A percentile compares a stretch with the other conserved stretches of the same genome.
These are phyloP conservation scores for Elaeis oleifera DNA, from an alignment of 202 grass and related monocot species.

Conservation along the genomic window DNA sequence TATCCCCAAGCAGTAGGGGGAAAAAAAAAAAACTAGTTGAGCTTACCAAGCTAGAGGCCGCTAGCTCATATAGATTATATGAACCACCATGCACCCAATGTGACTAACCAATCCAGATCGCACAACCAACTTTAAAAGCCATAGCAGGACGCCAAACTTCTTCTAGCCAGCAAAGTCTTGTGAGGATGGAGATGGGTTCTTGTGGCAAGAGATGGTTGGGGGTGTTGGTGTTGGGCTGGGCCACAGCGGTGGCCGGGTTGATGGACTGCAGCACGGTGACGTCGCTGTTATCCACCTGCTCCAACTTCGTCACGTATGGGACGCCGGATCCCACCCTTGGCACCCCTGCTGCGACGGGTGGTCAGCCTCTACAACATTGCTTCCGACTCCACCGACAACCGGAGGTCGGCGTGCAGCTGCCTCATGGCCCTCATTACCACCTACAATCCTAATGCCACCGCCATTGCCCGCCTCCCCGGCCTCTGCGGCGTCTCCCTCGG, in stretches of 20 bases:
- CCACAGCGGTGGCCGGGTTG: not conserved
- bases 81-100: too few species aligned
- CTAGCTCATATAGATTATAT: too few species aligned
- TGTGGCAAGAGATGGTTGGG: too few species aligned
- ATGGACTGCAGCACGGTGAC: constrained; percentile 53
- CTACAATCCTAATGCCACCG: constrained; percentile 43
- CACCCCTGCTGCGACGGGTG: constrained; percentile 51
- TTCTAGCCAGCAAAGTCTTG: too few species aligned
- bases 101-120: too few species aligned
- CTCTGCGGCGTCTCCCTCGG: constrained; percentile 41
- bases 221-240: too few species aligned
- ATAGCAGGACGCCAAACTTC: too few species aligned
- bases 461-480: constrained; percentile 50
- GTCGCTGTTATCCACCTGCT: constrained; percentile 38
- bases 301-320: constrained; percentile 32
- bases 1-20: too few species aligned
- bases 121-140: too few species aligned
- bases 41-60: too few species aligned
- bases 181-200: too few species aligned
- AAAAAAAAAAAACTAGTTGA: too few species aligned
- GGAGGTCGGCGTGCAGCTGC: constrained; percentile 50
- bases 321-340: constrained; percentile 30
- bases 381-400: constrained; percentile 46
- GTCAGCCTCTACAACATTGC: constrained; percentile 36
- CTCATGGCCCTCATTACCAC: constrained; percentile 36